These are phyloP conservation scores for Mycocentrospora acerina DNA, from an alignment of 2,329 filamentous ascomycete species.

Conservation along the genomic window DNA sequence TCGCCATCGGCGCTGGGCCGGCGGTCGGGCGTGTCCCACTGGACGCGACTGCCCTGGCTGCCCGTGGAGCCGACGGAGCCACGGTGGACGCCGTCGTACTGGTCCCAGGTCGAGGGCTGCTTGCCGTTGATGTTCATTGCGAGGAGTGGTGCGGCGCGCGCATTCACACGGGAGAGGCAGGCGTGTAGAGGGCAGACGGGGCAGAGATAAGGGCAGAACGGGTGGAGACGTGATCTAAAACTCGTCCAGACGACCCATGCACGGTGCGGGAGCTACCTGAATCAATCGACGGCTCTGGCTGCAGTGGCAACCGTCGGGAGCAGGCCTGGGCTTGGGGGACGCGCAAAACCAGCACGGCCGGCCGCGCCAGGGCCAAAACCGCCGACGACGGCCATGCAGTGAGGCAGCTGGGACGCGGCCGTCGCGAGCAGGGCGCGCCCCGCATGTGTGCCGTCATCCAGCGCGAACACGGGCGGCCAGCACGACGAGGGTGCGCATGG, in stretches of 20 bases:
- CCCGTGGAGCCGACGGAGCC: slow-evolving; percentile 44
- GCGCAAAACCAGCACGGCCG: slow-evolving; percentile 13
- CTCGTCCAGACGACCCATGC: slow-evolving; percentile 25
- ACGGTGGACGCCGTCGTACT: slow-evolving; percentile 47
- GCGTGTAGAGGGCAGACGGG: slow-evolving; percentile 1
- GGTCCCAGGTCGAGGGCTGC: slow-evolving; percentile 49
- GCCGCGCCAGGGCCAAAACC: slow-evolving; percentile 7
- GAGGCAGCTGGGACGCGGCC: slow-evolving; percentile 1
- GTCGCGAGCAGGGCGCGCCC: slow-evolving; percentile 9
- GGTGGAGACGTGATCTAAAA: slow-evolving; percentile 18
- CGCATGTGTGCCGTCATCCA: slow-evolving; percentile 10
- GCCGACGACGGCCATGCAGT: slow-evolving; percentile 12
- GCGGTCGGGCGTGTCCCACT: slow-evolving; percentile 41
- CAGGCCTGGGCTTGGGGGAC: slow-evolving; percentile 21
- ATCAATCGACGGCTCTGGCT: slow-evolving; percentile 19
- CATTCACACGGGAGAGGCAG: background rate
- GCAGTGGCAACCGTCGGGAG: slow-evolving; percentile 26
- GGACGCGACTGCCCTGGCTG: slow-evolving; percentile 34
- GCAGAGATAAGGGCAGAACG: slow-evolving; percentile 7
- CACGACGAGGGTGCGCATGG: slow-evolving; percentile 4
- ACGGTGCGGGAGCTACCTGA: slow-evolving; percentile 36
- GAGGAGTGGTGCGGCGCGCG: slow-evolving; percentile 2
- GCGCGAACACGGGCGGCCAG: slow-evolving; percentile 1
- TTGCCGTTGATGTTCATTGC: slow-evolving; percentile 42
- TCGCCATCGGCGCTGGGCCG: slow-evolving; percentile 31